Evolutionary conservation across 306 rosid genomes (phyloP).

Genomic region (Cucumis melo): DNA sequence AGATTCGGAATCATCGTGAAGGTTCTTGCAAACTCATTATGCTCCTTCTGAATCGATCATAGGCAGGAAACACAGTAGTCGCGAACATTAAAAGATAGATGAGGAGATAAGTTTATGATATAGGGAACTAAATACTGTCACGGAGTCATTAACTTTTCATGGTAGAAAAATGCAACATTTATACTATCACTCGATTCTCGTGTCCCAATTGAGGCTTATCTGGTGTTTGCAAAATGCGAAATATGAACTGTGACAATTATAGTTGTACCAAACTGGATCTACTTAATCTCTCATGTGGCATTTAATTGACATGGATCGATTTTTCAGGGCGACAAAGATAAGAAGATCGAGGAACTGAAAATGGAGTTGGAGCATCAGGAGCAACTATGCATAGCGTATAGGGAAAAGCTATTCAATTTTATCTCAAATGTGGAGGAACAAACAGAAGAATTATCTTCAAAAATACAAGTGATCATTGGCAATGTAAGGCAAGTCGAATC

Average conservation of each 20-base stretch:
- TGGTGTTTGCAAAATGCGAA: neutral
- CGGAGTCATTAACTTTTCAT: neutral
- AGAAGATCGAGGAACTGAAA: constrained; percentile 70
- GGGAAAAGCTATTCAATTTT: constrained; percentile 54
- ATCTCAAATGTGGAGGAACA: constrained; percentile 50
- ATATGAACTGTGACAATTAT: neutral
- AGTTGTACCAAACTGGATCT: neutral
- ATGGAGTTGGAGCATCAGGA: constrained; percentile 74
- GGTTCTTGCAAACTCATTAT: neutral
- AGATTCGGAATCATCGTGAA: neutral
- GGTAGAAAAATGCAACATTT: neutral
- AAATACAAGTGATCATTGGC: constrained; percentile 47
- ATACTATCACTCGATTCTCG: no score
- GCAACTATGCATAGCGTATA: constrained; percentile 46
- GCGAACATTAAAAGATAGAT: neutral
- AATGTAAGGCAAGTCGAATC: constrained; percentile 65
- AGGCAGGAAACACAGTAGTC: neutral
- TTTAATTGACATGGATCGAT: neutral
- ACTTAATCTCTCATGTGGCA: neutral
- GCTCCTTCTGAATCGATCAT: neutral
- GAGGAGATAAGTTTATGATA: neutral
- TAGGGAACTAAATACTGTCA: neutral
- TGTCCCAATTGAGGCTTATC: neutral
- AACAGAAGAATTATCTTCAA: constrained; percentile 58
- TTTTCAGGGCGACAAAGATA: constrained; percentile 69